phyloP scores from a whole-genome alignment of 2,329 filamentous ascomycete genomes.

The Pseudogymnoascus sp. region DNA sequence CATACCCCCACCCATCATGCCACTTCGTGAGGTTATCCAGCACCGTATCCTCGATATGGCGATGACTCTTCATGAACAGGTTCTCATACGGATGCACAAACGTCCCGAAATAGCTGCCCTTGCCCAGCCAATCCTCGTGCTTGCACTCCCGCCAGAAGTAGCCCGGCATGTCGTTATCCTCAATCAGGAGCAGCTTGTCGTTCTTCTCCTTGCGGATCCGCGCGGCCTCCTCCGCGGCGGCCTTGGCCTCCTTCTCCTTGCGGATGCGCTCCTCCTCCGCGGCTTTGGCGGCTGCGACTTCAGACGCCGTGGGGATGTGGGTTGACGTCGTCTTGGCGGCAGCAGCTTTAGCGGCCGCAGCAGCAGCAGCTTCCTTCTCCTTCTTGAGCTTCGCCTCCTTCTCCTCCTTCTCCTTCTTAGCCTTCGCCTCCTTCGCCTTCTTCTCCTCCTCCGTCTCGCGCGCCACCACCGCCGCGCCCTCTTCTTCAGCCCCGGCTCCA shows the following conservation, averaged over 20 bases:
- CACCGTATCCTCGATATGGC: neutral
- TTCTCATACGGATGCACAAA: conserved; percentile 7
- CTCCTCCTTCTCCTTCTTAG: neutral
- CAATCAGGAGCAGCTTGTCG: neutral
- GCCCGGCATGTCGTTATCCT: neutral
- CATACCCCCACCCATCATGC: neutral
- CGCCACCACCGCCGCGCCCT: neutral
- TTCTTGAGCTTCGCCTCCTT: neutral
- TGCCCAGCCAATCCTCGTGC: neutral
- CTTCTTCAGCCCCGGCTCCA: neutral
- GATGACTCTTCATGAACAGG: conserved; percentile 1
- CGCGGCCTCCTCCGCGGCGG: neutral
- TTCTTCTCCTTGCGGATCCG: neutral
- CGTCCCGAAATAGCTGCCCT: neutral
- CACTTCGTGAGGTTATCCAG: conserved; percentile 1
- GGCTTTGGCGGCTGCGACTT: neutral
- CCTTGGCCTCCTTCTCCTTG: neutral
- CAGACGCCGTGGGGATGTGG: neutral
- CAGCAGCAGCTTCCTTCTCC: neutral
- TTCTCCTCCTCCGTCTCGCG: conserved; percentile 1
- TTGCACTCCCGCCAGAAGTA: conserved; percentile 7
- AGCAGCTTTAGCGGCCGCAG: neutral
- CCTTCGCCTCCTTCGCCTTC: neutral
- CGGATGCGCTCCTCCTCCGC: neutral
- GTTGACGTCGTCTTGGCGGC: neutral